These are phyloP conservation scores for Solanum bulbocastanum DNA, from an alignment of 257 asterid species.

Conservation along the genomic window DNA sequence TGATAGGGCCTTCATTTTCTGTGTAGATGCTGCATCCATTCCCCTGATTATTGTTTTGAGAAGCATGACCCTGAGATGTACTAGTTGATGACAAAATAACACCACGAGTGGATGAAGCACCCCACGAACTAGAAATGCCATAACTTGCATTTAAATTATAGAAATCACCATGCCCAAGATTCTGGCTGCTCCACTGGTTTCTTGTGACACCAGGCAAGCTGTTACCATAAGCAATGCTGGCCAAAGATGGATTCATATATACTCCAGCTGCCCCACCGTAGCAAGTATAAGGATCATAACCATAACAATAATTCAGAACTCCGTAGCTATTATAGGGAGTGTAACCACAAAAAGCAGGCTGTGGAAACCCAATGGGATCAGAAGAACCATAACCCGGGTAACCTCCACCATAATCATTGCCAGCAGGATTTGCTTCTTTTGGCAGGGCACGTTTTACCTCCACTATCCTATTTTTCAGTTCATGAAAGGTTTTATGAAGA, in stretches of 20 bases:
- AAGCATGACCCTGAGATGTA: slow-evolving; percentile 55
- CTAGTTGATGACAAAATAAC: slow-evolving; percentile 36
- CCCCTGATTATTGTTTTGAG: slow-evolving; percentile 60
- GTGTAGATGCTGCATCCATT: slow-evolving; percentile 69
- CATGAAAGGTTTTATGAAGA: slow-evolving; percentile 72
- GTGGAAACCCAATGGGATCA: slow-evolving; percentile 36
- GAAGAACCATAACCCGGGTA: slow-evolving; percentile 63
- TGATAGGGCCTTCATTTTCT: slow-evolving; percentile 35
- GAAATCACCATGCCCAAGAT: slow-evolving; percentile 51
- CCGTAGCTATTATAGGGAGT: slow-evolving; percentile 38
- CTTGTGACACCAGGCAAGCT: slow-evolving; percentile 43
- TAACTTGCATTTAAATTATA: slow-evolving; percentile 23
- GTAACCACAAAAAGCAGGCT: slow-evolving; percentile 46
- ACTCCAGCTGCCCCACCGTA: slow-evolving; percentile 39
- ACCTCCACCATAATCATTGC: slow-evolving; percentile 41
- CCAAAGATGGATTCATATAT: slow-evolving; percentile 44
- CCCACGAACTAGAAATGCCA: slow-evolving; percentile 52
- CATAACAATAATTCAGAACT: slow-evolving; percentile 35
- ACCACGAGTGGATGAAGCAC: slow-evolving; percentile 24
- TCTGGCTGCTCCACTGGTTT: slow-evolving; percentile 57
- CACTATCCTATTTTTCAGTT: slow-evolving; percentile 70
- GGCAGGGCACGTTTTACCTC: slow-evolving; percentile 95
- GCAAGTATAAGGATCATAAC: not conserved
- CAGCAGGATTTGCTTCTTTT: slow-evolving; percentile 70
- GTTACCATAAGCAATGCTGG: slow-evolving; percentile 44